Base-by-base conservation (phyloP, 352 stramenopile species). In the Globisporangium cederbergense region DNA sequence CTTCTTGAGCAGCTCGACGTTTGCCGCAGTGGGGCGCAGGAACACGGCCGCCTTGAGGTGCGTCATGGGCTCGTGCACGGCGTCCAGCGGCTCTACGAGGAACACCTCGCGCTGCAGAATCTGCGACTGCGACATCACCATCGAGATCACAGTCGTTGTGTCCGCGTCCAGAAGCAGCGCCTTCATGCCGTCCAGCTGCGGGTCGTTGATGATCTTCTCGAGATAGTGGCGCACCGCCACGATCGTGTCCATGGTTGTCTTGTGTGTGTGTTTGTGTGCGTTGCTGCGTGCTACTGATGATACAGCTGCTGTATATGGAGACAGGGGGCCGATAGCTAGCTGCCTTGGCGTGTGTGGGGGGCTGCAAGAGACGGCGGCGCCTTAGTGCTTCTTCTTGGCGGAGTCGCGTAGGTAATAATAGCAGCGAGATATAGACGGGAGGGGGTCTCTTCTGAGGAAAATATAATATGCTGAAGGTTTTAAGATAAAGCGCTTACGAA, bases 31-130 rank as follows among this genome's bases (percentile, higher is more conserved):
- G 2, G 97, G 96, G 18, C 96, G 95, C 38, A 98, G 71, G 58
- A 98, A 98, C 40, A 96, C 88, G 3, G 98, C 88, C 14, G 97
- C 97, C 68, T 99, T 98, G 58, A 98, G 81, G 72, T 98, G 95
- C 70, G 81, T 72, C 88, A 97, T 97, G 20, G 78, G 62, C 73
- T 98, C 87, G 72, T 96, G 83, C 14, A 52, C 30, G 16, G 79
- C 71, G 63, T 98, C 90, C 20, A 99, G 70, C 47, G 94, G 83
- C 65, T 96, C 91, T 2, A 99, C 93, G 6, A 99, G 78, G 68
- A 98, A 99, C 5, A 99, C 95, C 62, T 99, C 91, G 54, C 94
- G 85, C 67, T 93, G 83, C 38, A 99, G 68, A 55, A 99, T 98
- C 71, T 99, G 92, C 45, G 91, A 97, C 79, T 99, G 96, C 18